phyloP scores from a whole-genome alignment of 805 yeast genomes.

The Schwanniomyces pseudopolymorphus region DNA sequence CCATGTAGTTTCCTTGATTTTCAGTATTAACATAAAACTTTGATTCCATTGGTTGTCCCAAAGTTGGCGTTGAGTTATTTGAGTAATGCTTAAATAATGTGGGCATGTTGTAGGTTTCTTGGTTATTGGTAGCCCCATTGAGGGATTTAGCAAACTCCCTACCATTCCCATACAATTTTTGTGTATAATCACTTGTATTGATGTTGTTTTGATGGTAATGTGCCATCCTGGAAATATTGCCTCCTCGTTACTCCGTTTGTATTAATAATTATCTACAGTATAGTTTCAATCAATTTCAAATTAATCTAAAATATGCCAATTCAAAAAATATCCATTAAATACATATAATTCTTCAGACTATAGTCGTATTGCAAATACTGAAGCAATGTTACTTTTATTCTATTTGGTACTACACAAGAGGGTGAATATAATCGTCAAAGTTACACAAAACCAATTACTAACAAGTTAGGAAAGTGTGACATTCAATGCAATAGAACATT shows the following conservation, averaged over 20 bases:
- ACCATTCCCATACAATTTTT: neutral
- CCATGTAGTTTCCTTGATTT: neutral
- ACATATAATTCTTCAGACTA: neutral
- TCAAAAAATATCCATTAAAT: neutral
- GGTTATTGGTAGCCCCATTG: neutral
- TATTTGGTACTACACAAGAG: neutral
- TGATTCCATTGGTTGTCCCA: neutral
- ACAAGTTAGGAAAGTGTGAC: neutral
- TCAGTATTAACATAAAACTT: neutral
- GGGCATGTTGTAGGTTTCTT: neutral
- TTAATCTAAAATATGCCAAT: neutral
- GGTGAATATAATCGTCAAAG: neutral
- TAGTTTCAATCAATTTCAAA: neutral
- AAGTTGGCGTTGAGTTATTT: neutral
- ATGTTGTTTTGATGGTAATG: neutral
- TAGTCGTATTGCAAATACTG: neutral
- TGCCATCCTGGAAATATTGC: neutral
- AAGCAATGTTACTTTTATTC: neutral
- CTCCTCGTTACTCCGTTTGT: neutral
- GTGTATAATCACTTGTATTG: neutral
- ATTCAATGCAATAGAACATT: neutral
- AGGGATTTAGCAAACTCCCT: neutral
- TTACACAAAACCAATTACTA: neutral
- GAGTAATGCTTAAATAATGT: neutral
- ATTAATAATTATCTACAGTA: neutral